Conservation (phyloP, 768 basidiomycete species). For the Amanita fuliginea region DNA sequence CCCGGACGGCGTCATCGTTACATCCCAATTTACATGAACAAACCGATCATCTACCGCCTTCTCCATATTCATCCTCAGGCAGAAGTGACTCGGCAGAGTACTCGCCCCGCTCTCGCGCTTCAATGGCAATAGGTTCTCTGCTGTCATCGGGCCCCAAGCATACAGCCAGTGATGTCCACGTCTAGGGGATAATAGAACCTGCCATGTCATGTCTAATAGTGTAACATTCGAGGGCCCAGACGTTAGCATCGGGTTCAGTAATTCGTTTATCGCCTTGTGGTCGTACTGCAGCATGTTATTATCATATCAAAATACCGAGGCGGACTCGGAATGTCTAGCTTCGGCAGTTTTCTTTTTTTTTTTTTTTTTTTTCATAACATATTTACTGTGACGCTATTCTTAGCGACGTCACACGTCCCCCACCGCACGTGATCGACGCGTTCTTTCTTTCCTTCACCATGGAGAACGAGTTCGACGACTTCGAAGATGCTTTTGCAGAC, state of each 20-base stretch:
- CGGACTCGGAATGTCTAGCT: no score
- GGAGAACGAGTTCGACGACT: slow-evolving; percentile 41
- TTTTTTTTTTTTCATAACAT: no score
- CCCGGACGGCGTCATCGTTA: slow-evolving; percentile 39
- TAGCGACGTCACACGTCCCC: neutral
- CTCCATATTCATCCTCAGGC: slow-evolving; percentile 63
- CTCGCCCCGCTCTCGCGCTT: slow-evolving; percentile 59
- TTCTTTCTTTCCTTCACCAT: slow-evolving; percentile 7
- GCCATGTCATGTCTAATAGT: neutral
- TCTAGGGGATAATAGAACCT: neutral
- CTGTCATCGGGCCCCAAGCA: slow-evolving; percentile 35
- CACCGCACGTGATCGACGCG: slow-evolving; percentile 5
- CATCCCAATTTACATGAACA: slow-evolving; percentile 28
- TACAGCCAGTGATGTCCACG: neutral
- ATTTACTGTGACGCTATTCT: neutral
- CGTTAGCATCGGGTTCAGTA: slow-evolving; percentile 1
- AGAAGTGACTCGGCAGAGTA: slow-evolving; percentile 55
- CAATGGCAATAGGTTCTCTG: slow-evolving; percentile 75
- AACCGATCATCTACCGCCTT: slow-evolving; percentile 49
- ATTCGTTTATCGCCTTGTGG: slow-evolving; percentile 2
- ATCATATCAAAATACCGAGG: neutral
- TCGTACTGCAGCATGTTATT: neutral
- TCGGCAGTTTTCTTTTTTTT: no score
- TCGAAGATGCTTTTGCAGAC: slow-evolving; percentile 43
- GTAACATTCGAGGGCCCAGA: neutral